phyloP scores from a whole-genome alignment of 352 stramenopile species.

The Blastocystis sp. region DNA sequence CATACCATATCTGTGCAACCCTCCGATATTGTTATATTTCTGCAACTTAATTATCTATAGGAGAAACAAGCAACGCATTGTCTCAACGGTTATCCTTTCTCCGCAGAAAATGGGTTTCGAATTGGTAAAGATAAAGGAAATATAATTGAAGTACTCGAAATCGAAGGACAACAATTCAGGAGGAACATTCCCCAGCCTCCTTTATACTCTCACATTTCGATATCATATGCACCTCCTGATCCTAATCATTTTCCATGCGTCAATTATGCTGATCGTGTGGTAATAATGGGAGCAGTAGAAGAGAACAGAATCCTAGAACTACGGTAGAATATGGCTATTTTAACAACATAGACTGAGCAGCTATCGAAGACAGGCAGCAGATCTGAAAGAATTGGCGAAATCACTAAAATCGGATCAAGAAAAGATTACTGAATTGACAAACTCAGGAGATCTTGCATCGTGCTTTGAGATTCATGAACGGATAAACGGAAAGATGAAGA shows the following conservation, averaged over 20 bases:
- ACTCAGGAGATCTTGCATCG: neutral
- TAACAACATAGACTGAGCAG: neutral
- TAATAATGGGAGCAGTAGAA: neutral
- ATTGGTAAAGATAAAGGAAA: constrained; percentile 16
- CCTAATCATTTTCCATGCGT: neutral
- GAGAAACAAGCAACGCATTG: constrained; percentile 9
- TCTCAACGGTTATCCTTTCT: neutral
- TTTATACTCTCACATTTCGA: neutral
- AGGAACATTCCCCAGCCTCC: constrained; percentile 21
- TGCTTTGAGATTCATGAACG: constrained; percentile 26
- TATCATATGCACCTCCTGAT: neutral
- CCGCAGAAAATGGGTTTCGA: constrained; percentile 4
- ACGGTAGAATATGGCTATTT: neutral
- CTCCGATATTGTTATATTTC: neutral
- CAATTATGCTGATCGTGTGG: constrained; percentile 23
- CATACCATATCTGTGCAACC: neutral
- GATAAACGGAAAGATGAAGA: neutral
- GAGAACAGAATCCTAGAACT: constrained; percentile 19
- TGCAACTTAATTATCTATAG: neutral
- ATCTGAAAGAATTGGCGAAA: neutral
- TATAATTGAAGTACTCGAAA: constrained; percentile 48
- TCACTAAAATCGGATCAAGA: neutral
- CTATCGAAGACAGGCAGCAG: constrained; percentile 26
- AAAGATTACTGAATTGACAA: constrained; percentile 30
- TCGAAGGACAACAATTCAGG: constrained; percentile 37